phyloP scores from a whole-genome alignment of 768 basidiomycete genomes.

The Myochromella boudieri region DNA sequence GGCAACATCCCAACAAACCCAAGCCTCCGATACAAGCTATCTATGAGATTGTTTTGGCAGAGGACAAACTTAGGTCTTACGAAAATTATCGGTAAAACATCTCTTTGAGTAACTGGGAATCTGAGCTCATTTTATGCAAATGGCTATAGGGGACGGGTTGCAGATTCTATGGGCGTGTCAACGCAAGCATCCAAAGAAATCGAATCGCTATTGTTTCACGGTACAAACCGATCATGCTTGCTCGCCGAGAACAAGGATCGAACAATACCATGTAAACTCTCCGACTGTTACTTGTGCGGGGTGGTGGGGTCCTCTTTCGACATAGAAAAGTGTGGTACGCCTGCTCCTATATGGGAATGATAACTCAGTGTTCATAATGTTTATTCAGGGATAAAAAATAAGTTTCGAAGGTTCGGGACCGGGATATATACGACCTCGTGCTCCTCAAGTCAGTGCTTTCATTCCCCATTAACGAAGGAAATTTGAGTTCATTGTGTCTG shows the following conservation, averaged over 20 bases:
- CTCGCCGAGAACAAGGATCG: slow-evolving; percentile 53
- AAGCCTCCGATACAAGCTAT: slow-evolving; percentile 17
- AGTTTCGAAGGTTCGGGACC: slow-evolving; percentile 62
- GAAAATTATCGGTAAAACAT: slow-evolving; percentile 15
- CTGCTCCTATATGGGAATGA: neutral
- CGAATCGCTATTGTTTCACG: slow-evolving; percentile 66
- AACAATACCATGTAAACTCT: slow-evolving; percentile 45
- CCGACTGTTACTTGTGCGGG: slow-evolving; percentile 54
- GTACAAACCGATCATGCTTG: slow-evolving; percentile 58
- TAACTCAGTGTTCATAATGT: slow-evolving; percentile 2
- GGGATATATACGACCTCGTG: slow-evolving; percentile 69
- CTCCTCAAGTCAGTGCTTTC: slow-evolving; percentile 59
- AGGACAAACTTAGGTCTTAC: slow-evolving; percentile 16
- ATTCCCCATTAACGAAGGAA: too few relatives aligned
- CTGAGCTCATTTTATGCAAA: neutral
- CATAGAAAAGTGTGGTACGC: slow-evolving; percentile 55
- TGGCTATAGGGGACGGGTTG: slow-evolving; percentile 28
- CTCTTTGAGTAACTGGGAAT: neutral
- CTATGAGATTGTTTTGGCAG: slow-evolving; percentile 16
- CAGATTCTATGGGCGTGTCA: slow-evolving; percentile 22
- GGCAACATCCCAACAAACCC: slow-evolving; percentile 21
- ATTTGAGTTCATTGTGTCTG: too few relatives aligned
- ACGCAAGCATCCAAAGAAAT: slow-evolving; percentile 34
- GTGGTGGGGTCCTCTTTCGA: slow-evolving; percentile 63
- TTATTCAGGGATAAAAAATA: slow-evolving; percentile 49